Evolutionary conservation across 768 basidiomycete species (phyloP).

Genomic region (Trametes coccinea): DNA sequence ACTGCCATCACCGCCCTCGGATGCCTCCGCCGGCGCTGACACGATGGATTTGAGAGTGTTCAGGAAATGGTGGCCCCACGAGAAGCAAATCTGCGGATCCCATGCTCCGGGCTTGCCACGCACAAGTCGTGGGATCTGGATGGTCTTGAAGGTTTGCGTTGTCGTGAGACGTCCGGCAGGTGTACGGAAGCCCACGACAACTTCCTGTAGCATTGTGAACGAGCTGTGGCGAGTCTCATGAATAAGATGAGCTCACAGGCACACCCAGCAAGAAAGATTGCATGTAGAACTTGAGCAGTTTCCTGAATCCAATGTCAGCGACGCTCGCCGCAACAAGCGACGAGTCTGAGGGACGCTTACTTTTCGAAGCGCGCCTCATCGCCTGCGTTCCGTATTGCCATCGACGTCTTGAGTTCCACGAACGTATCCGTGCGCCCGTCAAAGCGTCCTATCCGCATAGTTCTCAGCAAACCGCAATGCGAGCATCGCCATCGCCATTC

Average conservation of each 20-base stretch:
- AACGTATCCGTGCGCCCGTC: slow-evolving; percentile 64
- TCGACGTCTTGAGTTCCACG: slow-evolving; percentile 87
- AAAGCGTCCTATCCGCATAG: slow-evolving; percentile 51
- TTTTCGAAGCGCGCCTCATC: slow-evolving; percentile 81
- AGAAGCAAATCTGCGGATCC: slow-evolving; percentile 74
- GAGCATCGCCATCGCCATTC: slow-evolving; percentile 16
- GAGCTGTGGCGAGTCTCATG: background rate
- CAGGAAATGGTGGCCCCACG: slow-evolving; percentile 70
- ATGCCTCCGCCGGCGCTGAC: slow-evolving; percentile 11
- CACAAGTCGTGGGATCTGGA: slow-evolving; percentile 75
- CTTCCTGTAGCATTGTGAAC: slow-evolving; percentile 51
- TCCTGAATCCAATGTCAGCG: slow-evolving; percentile 45
- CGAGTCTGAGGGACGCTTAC: slow-evolving; percentile 40
- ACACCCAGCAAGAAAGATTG: slow-evolving; percentile 91
- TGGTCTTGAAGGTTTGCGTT: slow-evolving; percentile 73
- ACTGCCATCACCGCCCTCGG: slow-evolving; percentile 26
- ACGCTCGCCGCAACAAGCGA: background rate
- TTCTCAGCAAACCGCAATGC: background rate
- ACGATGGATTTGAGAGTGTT: slow-evolving; percentile 43
- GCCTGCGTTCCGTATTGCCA: slow-evolving; percentile 59
- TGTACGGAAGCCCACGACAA: slow-evolving; percentile 86
- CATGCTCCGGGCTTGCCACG: slow-evolving; percentile 74
- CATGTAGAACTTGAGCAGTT: slow-evolving; percentile 90
- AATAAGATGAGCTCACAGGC: slow-evolving; percentile 52
- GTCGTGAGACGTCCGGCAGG: slow-evolving; percentile 67